Evolutionary conservation across 2,329 filamentous ascomycete species (phyloP), one percentile per base, ranked within the genome.

Genomic region (Botrytis pseudocinerea): DNA sequence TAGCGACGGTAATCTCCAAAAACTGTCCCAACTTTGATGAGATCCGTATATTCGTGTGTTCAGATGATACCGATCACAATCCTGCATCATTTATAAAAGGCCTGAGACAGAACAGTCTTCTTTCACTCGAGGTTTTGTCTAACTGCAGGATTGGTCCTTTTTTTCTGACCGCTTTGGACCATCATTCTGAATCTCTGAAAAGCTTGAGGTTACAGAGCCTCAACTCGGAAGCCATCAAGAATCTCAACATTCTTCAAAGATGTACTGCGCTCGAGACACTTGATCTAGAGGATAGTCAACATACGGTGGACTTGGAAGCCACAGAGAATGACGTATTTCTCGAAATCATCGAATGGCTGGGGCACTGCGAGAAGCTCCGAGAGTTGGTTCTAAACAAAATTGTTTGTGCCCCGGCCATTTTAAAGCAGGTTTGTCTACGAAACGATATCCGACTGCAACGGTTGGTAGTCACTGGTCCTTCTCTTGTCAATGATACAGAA

Each of bases 1-100:
- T 86, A 2, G 86, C 87, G 46, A 82, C 82, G 20, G 85, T 87
- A 4, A 87, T 93, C 65, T 83, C 85, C 38, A 79, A 85, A 38
- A 83, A 87, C 76, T 93, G 91, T 76, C 88, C 88, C 2, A 82
- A 86, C 14, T 91, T 94, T 76, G 85, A 85, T 61, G 85, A 87
- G 57, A 81, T 94, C 35, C 87, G 85, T 40, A 88, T 91, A 72
- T 90, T 86, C 75, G 83, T 77, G 46, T 84, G 82, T 73, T 64
- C 70, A 9, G 73, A 69, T 38, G 69, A 76, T 32, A 76, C 76
- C 25, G 91, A 93, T 74, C 81, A 85, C 42, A 84, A 88, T 59
- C 83, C 92, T 68, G 86, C 89, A 0, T 82, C 83, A 3, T 91
- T 93, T 77, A 84, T 93, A 64, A 82, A 82, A 38, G 83, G 84